Conservation (phyloP, 2,329 filamentous ascomycete species). For the Claviceps sp. region DNA sequence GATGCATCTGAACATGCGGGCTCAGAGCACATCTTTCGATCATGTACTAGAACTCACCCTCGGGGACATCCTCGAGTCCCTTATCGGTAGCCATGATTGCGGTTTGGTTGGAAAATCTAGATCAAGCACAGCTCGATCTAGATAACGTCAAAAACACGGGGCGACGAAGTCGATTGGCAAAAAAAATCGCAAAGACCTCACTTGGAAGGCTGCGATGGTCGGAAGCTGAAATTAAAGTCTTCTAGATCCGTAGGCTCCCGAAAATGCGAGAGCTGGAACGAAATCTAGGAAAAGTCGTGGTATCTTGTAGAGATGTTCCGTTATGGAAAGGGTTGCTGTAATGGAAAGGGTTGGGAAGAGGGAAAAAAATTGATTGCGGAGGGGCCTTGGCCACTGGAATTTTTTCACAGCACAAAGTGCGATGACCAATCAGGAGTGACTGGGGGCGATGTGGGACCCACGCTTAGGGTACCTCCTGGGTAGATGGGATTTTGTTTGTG, state of each 20-base stretch:
- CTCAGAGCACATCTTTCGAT: no score
- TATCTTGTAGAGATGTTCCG: constrained; percentile 19
- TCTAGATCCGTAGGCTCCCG: constrained; percentile 38
- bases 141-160: constrained; percentile 31
- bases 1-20: not conserved
- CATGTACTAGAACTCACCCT: constrained; percentile 52
- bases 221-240: constrained; percentile 18
- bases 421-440: constrained; percentile 10
- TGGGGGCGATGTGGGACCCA: constrained; percentile 5
- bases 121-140: constrained; percentile 73
- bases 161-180: constrained; percentile 15
- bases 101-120: constrained; percentile 45
- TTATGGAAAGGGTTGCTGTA: constrained; percentile 14
- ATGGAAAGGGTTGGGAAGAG: not conserved
- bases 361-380: constrained; percentile 26
- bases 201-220: constrained; percentile 20
- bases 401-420: constrained; percentile 15
- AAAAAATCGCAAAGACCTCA: constrained; percentile 25
- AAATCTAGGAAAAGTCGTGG: constrained; percentile 26
- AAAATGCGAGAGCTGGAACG: constrained; percentile 25
- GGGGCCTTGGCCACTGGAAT: constrained; percentile 23
- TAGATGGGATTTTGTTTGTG: not conserved
- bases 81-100: constrained; percentile 98
- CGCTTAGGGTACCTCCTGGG: constrained; percentile 12
- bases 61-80: constrained; percentile 95